Evolutionary conservation across 768 basidiomycete species (phyloP), one percentile per base, ranked within the genome.

Genomic region (Hortiboletus flavorubellus): DNA sequence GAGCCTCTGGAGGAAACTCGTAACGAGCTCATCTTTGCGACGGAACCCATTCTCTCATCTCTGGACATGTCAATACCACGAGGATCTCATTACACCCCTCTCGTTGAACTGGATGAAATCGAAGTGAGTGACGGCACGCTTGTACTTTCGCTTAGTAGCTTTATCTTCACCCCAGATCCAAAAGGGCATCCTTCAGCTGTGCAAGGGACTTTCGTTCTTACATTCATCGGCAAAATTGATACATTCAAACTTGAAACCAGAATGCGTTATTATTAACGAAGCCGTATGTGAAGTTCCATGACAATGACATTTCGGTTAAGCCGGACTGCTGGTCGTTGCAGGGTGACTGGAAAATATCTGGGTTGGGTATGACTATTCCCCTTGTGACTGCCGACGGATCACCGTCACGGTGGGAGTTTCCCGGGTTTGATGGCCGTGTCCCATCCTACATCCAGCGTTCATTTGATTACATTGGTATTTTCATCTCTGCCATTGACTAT

Each of bases 331-430:
- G 42, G n/a, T 44, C 26, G n/a, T 44, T 49, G 15, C 62, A 96
- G 93, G 96, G 97, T 33, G 97, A 99, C 71, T 99, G 97, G 97
- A 99, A 98, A 73, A 81, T 99, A 34, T 85, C 89, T 16, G 95
- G 93, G 2, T 78, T 99, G 38, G 92, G 93, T 2, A 75, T 94
- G 46, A 93, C 91, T 2, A 93, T 95, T 31, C 80, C 91, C 7
- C 76, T 97, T 8, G 73, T 81, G 38, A 75, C 78, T 23, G 72
- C 84, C 5, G 83, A 88, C 56, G 93, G 93, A 7, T 75, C 80
- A 8, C 79, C 89, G 0, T 84, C 92, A 1, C 80, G 83, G 29
- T 98, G 95, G 89, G 89, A 93, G 62, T 97, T 90, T 64, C 94
- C 94, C 0, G 86, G 90, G 23, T 89, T 86, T 58, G 95, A 98